These are phyloP conservation scores for Aegilops longissima DNA, from an alignment of 176 grass and related monocot species.

Conservation along the genomic window DNA sequence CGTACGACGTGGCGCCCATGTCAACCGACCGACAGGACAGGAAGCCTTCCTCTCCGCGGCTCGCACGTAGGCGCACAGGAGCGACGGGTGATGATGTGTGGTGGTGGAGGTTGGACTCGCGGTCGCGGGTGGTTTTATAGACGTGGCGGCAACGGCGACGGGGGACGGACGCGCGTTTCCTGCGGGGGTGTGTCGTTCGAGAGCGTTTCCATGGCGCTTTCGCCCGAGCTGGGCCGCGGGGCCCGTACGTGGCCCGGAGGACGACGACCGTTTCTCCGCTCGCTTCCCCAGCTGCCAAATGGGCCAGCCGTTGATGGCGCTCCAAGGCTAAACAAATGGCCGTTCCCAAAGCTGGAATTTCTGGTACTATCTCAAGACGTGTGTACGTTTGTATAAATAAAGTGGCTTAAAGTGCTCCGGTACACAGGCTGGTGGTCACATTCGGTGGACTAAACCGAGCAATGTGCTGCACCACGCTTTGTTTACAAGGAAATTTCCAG, in stretches of 20 bases:
- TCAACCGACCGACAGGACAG: neutral
- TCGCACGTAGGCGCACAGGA: neutral
- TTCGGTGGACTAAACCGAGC: constrained; percentile 17
- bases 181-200: neutral
- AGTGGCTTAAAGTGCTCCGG: neutral
- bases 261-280: neutral
- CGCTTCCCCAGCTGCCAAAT: constrained; percentile 25
- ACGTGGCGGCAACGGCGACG: neutral
- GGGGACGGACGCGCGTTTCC: no score
- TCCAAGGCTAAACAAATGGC: neutral
- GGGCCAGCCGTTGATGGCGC: constrained; percentile 2
- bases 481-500: neutral
- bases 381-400: neutral
- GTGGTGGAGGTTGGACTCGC: neutral
- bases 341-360: neutral
- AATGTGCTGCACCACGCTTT: neutral
- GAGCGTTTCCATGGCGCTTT: neutral
- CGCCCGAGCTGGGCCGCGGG: neutral
- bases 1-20: constrained; percentile 33
- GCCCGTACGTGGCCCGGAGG: neutral
- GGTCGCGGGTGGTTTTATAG: constrained; percentile 19
- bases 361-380: neutral
- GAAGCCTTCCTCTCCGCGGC: neutral
- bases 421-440: constrained; percentile 1
- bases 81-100: neutral